phyloP scores from a whole-genome alignment of 208 protist genomes.

The Leishmania guyanensis region DNA sequence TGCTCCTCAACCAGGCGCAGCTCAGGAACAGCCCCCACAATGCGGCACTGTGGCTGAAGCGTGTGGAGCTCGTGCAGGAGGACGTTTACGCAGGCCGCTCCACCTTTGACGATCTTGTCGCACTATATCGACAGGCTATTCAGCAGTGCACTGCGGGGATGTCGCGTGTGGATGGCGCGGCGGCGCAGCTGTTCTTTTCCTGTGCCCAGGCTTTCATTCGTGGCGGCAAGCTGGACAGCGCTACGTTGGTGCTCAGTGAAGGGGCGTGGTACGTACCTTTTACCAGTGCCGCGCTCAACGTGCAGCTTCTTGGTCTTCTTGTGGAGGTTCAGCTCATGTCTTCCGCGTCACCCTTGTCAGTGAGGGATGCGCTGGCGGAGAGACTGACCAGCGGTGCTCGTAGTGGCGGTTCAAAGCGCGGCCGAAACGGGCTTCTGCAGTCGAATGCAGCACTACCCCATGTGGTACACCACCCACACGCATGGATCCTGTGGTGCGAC shows the following conservation, averaged over 20 bases:
- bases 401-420: constrained; percentile 18
- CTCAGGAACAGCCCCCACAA: constrained; percentile 48
- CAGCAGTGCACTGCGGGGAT: constrained; percentile 63
- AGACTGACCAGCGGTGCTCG: constrained; percentile 18
- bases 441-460: constrained; percentile 15
- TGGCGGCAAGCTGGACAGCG: constrained; percentile 29
- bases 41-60: constrained; percentile 75
- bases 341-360: neutral
- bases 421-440: constrained; percentile 29
- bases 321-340: constrained; percentile 62
- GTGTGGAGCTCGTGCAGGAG: constrained; percentile 72
- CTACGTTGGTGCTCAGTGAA: constrained; percentile 46
- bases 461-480: constrained; percentile 27
- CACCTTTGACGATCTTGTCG: constrained; percentile 37
- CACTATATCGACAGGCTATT: constrained; percentile 68
- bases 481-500: constrained; percentile 34
- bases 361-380: constrained; percentile 20
- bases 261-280: constrained; percentile 72
- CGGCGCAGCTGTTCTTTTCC: constrained; percentile 64
- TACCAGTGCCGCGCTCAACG: constrained; percentile 51
- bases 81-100: constrained; percentile 32
- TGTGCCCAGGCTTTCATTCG: constrained; percentile 51
- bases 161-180: constrained; percentile 46
- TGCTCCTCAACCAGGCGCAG: constrained; percentile 73
- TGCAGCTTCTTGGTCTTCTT: constrained; percentile 60